Conservation (phyloP, 2,329 filamentous ascomycete genomes). For the Stromatinia cepivora region DNA sequence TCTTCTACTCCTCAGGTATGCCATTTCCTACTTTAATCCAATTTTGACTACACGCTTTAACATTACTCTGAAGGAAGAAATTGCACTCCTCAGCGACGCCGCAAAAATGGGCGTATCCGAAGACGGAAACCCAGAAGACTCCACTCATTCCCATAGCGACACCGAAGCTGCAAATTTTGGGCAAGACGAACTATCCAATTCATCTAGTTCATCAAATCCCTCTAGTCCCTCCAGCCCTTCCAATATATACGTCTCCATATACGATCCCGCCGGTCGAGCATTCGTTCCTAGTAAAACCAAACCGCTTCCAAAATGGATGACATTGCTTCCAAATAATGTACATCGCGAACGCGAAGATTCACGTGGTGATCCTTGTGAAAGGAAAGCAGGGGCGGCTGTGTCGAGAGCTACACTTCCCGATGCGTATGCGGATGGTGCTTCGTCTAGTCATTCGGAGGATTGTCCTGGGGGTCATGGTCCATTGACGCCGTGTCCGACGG, state of each 20-base stretch:
- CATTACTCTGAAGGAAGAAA: conserved; percentile 4
- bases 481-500: background rate
- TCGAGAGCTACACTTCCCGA: conserved; percentile 16
- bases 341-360: conserved; percentile 25
- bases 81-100: conserved; percentile 30
- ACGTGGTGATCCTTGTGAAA: background rate
- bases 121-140: conserved; percentile 28
- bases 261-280: conserved; percentile 50
- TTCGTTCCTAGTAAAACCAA: conserved; percentile 54
- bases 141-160: conserved; percentile 25
- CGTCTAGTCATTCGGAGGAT: conserved; percentile 20
- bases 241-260: conserved; percentile 51
- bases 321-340: conserved; percentile 36
- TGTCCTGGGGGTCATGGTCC: conserved; percentile 1
- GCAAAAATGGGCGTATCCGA: conserved; percentile 29
- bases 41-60: background rate
- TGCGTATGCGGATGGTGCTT: conserved; percentile 17
- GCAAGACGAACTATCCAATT: conserved; percentile 7
- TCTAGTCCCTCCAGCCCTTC: background rate
- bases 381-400: background rate
- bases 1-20: conserved; percentile 22
- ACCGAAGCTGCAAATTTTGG: conserved; percentile 20
- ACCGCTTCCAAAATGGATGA: conserved; percentile 49
- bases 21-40: no score
- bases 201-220: background rate